These are phyloP conservation scores for Colletotrichum lentis DNA, from an alignment of 2,329 filamentous ascomycete species.

Conservation along the genomic window DNA sequence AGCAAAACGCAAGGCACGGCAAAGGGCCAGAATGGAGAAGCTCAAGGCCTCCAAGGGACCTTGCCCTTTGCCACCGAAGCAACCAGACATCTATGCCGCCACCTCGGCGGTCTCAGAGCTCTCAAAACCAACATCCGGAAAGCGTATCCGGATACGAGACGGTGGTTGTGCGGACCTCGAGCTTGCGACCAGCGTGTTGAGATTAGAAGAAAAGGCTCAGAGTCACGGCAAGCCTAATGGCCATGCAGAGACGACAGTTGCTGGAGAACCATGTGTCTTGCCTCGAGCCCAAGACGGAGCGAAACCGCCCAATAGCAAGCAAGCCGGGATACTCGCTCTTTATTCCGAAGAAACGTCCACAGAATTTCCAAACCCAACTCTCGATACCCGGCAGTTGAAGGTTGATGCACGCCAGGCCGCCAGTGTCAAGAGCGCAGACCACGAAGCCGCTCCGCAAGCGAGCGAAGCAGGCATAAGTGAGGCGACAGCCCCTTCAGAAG, in stretches of 20 bases:
- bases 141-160: constrained; percentile 39
- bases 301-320: not conserved
- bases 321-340: not conserved
- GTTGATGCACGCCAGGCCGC: not conserved
- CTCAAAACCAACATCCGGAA: constrained; percentile 44
- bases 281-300: not conserved
- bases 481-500: constrained; percentile 5
- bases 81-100: not conserved
- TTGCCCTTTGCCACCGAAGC: not conserved
- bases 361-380: not conserved
- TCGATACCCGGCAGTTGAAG: not conserved
- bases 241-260: not conserved
- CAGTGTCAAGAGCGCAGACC: constrained; percentile 38
- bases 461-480: constrained; percentile 35
- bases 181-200: not conserved
- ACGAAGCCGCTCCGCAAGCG: constrained; percentile 37
- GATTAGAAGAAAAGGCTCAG: not conserved
- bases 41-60: not conserved
- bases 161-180: not conserved
- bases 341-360: not conserved
- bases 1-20: constrained; percentile 48
- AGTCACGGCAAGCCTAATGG: not conserved
- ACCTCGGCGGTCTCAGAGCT: constrained; percentile 44
- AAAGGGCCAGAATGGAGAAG: constrained; percentile 48
- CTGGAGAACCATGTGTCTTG: not conserved